A percentile compares a stretch with the other conserved stretches of the same genome.
These are phyloP conservation scores for Brettanomyces bruxellensis DNA, from an alignment of 805 yeast genomes.

Conservation along the genomic window DNA sequence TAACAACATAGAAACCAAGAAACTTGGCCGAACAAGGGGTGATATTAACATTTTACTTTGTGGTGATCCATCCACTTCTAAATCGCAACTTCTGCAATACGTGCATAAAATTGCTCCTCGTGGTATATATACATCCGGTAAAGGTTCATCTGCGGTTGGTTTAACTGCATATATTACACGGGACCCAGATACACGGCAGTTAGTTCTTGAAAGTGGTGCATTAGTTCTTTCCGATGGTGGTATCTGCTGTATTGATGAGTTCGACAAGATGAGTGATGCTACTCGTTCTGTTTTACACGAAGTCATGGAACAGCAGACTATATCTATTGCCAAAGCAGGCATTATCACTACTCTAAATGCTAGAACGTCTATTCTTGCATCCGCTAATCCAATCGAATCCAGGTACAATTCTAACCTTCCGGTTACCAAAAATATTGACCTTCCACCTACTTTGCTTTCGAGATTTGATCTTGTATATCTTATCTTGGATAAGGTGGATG, in stretches of 20 bases:
- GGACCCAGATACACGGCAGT: constrained; percentile 86
- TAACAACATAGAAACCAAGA: constrained; percentile 74
- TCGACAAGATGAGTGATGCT: constrained; percentile 93
- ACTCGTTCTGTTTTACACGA: constrained; percentile 94
- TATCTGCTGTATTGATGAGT: constrained; percentile 97
- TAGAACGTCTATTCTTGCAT: constrained; percentile 88
- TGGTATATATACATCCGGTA: constrained; percentile 97
- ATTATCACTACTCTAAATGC: constrained; percentile 96
- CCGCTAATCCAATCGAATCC: constrained; percentile 96
- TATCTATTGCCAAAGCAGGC: constrained; percentile 97
- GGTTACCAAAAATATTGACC: constrained; percentile 88
- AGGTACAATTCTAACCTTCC: constrained; percentile 92
- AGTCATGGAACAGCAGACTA: constrained; percentile 99
- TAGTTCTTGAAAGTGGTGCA: constrained; percentile 94
- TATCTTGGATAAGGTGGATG: constrained; percentile 88
- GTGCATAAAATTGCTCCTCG: constrained; percentile 97
- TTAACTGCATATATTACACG: constrained; percentile 94
- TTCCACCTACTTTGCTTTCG: constrained; percentile 92
- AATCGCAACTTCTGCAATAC: constrained; percentile 88
- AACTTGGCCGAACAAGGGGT: constrained; percentile 94
- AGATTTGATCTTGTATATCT: constrained; percentile 92
- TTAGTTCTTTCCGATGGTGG: constrained; percentile 96
- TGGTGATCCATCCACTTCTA: constrained; percentile 98
- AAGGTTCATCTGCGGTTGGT: constrained; percentile 99
- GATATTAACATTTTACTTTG: constrained; percentile 86